Percentiles rank a stretch among this genome's conserved stretches.
Evolutionary conservation across 2,329 filamentous ascomycete genomes (phyloP).

Genomic region (Macrophomina tecta): DNA sequence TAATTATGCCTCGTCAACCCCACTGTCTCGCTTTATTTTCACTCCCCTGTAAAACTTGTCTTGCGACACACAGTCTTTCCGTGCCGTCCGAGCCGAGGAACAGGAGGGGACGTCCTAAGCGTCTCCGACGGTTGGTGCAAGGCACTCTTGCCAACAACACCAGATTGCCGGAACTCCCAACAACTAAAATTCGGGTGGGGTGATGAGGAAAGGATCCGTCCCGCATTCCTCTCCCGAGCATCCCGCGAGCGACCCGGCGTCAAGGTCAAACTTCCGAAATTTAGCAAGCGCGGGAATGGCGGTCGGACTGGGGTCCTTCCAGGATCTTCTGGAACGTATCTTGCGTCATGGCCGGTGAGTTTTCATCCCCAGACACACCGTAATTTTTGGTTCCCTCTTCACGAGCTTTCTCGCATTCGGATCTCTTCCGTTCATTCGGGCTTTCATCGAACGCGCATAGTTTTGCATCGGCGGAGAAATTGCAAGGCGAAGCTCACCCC

Average conservation of each 20-base stretch:
- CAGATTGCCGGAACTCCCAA: background rate
- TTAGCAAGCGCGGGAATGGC: background rate
- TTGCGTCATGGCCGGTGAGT: slow-evolving; percentile 5
- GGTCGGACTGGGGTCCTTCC: background rate
- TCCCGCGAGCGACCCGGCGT: slow-evolving; percentile 1
- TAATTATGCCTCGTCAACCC: background rate
- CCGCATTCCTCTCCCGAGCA: background rate
- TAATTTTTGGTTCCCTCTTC: background rate
- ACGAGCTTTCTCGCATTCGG: slow-evolving; percentile 1
- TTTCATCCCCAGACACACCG: background rate
- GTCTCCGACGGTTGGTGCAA: background rate
- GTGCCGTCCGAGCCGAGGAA: background rate
- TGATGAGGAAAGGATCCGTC: background rate
- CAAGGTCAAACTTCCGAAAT: background rate
- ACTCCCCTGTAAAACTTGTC: background rate
- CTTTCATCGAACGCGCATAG: background rate
- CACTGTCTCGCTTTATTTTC: background rate
- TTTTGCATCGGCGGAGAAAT: background rate
- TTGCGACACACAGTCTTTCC: background rate
- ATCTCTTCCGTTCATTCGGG: no score
- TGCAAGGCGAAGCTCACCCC: background rate
- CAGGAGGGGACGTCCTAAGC: background rate
- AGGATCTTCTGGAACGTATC: slow-evolving; percentile 1
- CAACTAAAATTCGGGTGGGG: background rate
- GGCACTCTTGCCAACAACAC: background rate